Conservation (phyloP, 2,329 filamentous ascomycete species). For the Teratosphaeria epicoccoides region DNA sequence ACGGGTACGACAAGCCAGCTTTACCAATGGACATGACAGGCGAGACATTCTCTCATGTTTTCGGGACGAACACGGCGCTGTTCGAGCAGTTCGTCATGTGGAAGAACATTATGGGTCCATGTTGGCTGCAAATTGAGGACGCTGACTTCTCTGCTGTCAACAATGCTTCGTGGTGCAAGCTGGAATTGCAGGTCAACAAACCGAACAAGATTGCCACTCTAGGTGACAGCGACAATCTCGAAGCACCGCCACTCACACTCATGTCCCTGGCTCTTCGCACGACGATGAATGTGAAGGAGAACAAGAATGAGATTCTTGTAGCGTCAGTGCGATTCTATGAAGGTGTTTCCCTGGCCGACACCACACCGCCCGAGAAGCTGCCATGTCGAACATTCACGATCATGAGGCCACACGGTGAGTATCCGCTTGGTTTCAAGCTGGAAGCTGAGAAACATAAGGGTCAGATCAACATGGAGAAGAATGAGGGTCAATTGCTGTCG, state of each 20-base stretch:
- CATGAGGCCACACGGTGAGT: constrained; percentile 69
- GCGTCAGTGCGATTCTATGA: constrained; percentile 90
- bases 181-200: constrained; percentile 73
- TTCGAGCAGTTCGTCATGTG: constrained; percentile 98
- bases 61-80: constrained; percentile 82
- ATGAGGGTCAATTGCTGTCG: constrained; percentile 72
- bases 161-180: constrained; percentile 93
- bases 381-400: constrained; percentile 86
- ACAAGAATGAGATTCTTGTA: constrained; percentile 91
- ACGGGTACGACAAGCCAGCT: constrained; percentile 75
- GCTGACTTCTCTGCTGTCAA: constrained; percentile 75
- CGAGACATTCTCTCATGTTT: constrained; percentile 87
- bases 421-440: constrained; percentile 78
- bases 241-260: constrained; percentile 79
- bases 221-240: constrained; percentile 67
- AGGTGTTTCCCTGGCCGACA: constrained; percentile 76
- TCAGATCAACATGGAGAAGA: constrained; percentile 68
- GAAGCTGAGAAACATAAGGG: constrained; percentile 65
- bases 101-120: constrained; percentile 98
- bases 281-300: constrained; percentile 77
- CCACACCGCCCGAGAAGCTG: constrained; percentile 76
- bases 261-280: constrained; percentile 91
- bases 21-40: constrained; percentile 63
- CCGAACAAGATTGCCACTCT: constrained; percentile 65
- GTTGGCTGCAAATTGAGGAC: constrained; percentile 85